phyloP scores from a whole-genome alignment of 768 basidiomycete species.

The Rhodosporidiobolus sp. region DNA sequence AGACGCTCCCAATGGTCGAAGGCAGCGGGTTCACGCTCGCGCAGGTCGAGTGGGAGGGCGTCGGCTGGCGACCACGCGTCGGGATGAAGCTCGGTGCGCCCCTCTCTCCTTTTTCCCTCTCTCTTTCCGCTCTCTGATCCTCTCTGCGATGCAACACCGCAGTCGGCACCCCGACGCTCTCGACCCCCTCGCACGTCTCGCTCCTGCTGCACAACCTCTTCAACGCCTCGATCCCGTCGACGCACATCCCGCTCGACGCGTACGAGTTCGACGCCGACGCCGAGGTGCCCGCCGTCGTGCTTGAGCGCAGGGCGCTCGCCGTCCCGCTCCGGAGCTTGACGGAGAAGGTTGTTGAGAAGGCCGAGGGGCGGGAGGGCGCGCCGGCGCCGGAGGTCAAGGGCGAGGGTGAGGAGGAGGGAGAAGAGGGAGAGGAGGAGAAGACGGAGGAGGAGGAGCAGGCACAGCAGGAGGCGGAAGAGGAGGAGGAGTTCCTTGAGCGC shows the following conservation, averaged over 20 bases:
- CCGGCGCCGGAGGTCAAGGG: slow-evolving; percentile 34
- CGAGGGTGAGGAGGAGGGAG: slow-evolving; percentile 39
- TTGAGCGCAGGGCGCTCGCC: slow-evolving; percentile 9
- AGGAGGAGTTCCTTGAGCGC: slow-evolving; percentile 44
- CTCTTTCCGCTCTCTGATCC: not conserved
- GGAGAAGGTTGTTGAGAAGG: not conserved
- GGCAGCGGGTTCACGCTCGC: slow-evolving; percentile 51
- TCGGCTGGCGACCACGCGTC: slow-evolving; percentile 51
- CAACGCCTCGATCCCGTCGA: slow-evolving; percentile 54
- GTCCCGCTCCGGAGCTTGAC: not conserved
- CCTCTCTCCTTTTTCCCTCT: not conserved
- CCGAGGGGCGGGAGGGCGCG: slow-evolving; percentile 11
- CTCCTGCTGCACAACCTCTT: slow-evolving; percentile 53
- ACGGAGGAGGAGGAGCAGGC: slow-evolving; percentile 50
- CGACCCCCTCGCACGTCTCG: slow-evolving; percentile 53
- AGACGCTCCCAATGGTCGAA: slow-evolving; percentile 46
- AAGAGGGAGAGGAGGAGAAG: slow-evolving; percentile 52
- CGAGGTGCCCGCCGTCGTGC: slow-evolving; percentile 25
- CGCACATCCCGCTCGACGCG: slow-evolving; percentile 49
- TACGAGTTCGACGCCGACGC: slow-evolving; percentile 49
- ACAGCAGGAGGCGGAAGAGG: slow-evolving; percentile 50
- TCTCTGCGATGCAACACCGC: not conserved
- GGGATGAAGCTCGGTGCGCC: slow-evolving; percentile 49
- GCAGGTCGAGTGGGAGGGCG: slow-evolving; percentile 49
- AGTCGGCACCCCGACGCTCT: slow-evolving; percentile 52